phyloP scores from a whole-genome alignment of 1,284 basidiomycete species.

The Fomitopsis schrenkii region DNA sequence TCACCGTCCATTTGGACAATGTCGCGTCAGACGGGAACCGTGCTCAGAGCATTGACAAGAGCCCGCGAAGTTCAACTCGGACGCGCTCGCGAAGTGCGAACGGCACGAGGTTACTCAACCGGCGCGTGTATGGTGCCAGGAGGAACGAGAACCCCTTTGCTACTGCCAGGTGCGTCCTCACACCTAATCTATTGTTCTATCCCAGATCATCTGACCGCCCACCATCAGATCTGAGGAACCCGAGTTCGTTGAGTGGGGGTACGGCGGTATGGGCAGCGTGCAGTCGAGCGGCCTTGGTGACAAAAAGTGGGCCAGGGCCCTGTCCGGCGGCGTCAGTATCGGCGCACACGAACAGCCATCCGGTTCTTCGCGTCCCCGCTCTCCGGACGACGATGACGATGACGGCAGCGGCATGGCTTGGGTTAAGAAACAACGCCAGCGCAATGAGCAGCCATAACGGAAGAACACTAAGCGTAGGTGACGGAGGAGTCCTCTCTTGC shows the following conservation, averaged over 20 bases:
- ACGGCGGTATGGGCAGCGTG: slow-evolving; percentile 79
- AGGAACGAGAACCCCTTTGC: slow-evolving; percentile 30
- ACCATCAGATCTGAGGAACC: slow-evolving; percentile 39
- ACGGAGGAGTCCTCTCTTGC: slow-evolving; percentile 1
- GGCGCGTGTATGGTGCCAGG: slow-evolving; percentile 67
- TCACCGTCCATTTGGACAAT: slow-evolving; percentile 27
- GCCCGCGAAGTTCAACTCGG: slow-evolving; percentile 6
- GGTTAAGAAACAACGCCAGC: slow-evolving; percentile 9
- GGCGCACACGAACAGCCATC: slow-evolving; percentile 35
- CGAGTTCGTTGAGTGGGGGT: slow-evolving; percentile 83
- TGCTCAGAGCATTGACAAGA: slow-evolving; percentile 8
- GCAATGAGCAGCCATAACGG: slow-evolving; percentile 9
- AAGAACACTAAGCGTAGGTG: slow-evolving; percentile 4
- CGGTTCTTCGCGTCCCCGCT: slow-evolving; percentile 36
- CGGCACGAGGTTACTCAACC: slow-evolving; percentile 57
- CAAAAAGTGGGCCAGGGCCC: slow-evolving; percentile 17
- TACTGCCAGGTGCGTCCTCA: slow-evolving; percentile 28
- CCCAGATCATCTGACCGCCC: slow-evolving; percentile 1
- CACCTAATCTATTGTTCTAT: neutral
- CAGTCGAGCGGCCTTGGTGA: slow-evolving; percentile 21
- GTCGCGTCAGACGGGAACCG: slow-evolving; percentile 23
- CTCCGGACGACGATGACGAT: slow-evolving; percentile 5
- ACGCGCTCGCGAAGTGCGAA: slow-evolving; percentile 16
- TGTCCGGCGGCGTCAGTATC: slow-evolving; percentile 33
- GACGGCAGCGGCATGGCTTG: slow-evolving; percentile 9